These are phyloP conservation scores for Botrytis medusae DNA, from an alignment of 2,329 filamentous ascomycete genomes.

Conservation along the genomic window DNA sequence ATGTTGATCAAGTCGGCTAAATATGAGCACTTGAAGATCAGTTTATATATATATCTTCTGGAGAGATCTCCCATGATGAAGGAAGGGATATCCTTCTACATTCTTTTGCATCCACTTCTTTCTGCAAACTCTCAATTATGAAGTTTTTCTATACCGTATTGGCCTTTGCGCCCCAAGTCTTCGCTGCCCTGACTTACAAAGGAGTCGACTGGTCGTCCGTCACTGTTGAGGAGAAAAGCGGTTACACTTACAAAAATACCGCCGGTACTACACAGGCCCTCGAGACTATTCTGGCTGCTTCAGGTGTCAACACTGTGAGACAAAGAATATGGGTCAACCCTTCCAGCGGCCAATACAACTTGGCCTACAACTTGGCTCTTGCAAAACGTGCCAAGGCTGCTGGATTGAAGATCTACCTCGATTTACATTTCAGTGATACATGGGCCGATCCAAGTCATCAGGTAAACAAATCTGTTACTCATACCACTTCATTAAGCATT, in stretches of 20 bases:
- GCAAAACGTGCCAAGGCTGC: constrained; percentile 63
- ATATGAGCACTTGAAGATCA: not conserved
- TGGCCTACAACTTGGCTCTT: constrained; percentile 69
- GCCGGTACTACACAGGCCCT: constrained; percentile 54
- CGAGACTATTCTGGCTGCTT: constrained; percentile 60
- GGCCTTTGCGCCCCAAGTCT: constrained; percentile 21
- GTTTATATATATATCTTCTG: not conserved
- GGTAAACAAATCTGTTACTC: constrained; percentile 32
- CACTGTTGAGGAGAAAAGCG: constrained; percentile 59
- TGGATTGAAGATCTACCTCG: constrained; percentile 57
- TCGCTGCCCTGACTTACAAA: constrained; percentile 55
- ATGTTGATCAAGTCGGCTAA: not conserved
- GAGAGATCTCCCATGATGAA: not conserved
- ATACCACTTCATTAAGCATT: not conserved
- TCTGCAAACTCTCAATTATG: not conserved
- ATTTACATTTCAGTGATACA: constrained; percentile 67
- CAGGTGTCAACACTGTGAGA: constrained; percentile 67
- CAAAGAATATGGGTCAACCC: constrained; percentile 73
- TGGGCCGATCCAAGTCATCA: constrained; percentile 71
- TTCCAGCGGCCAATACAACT: constrained; percentile 61
- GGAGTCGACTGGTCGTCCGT: constrained; percentile 72
- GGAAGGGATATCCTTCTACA: not conserved
- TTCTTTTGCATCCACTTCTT: not conserved
- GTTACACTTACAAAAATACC: constrained; percentile 59
- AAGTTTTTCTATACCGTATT: constrained; percentile 14